Evolutionary conservation across 1,139 yeast species (phyloP), one percentile per base, ranked within the genome.

Genomic region (Scheffersomyces illinoinensis): DNA sequence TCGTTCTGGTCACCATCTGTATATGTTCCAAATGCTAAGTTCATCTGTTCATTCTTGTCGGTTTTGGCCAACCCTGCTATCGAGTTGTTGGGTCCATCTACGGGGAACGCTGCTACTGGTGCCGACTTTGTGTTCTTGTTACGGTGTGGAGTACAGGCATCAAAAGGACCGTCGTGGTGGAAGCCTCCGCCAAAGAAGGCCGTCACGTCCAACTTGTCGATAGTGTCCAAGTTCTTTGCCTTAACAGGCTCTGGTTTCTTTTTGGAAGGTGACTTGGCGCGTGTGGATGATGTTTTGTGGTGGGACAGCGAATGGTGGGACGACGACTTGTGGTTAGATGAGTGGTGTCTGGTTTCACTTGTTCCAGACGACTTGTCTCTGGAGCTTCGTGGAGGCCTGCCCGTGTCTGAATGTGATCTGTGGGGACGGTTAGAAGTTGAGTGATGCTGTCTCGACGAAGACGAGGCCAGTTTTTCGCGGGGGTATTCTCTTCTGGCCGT

Each of bases 161-260:
- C 99, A 73, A 95, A 95, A 19, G 99, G 99, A 17, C 99, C 99
- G 75, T 95, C 99, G 73, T 95, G 99, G 74, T 95, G 99, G 82
- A 95, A 95, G 0, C 95, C 91, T 52, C 91, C 89, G n/a, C 98
- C 98, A 71, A 91, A 93, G 64, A 95, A 83, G 0, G 97, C 98
- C 7, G 98, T 93, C 49, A 93, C 98, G 72, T 95, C 99, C 66
- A 95, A 81, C 74, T 90, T 91, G 76, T 95, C 99, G 67, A 95
- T 95, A 5, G 97, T 91, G 71, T 95, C 99, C 64, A 95, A 85
- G 64, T 87, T 86, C 66, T 87, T 86, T 24, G 84, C 73, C 69
- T 84, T 81, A 50, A 75, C 77, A 1, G 81, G 75, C 61, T 77
- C 82, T 58, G 79, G 75, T 60, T 79, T 74, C 61, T 78, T 74